Evolutionary conservation across 495 filamentous ascomycete species (phyloP), one percentile per base, ranked within the genome.

Genomic region (Penicillium paradoxum): DNA sequence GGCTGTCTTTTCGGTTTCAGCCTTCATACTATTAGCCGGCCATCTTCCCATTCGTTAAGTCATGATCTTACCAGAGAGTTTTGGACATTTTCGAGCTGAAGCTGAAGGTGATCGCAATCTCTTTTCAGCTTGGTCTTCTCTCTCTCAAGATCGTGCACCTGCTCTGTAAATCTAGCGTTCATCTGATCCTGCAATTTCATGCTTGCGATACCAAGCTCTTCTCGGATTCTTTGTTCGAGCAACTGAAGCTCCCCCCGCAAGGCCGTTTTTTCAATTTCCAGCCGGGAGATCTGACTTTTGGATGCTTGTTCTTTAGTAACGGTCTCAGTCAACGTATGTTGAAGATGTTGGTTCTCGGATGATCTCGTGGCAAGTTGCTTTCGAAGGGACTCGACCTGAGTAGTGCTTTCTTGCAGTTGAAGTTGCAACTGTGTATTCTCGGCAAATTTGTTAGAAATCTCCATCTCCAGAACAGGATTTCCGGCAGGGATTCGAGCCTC

Each of bases 361-460:
- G 63, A 49, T 24, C 53, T 66, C 1, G 42, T 51, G 6, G 54
- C 33, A 1, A 67, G 22, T 13, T 39, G 49, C 22, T 64, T 49
- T 30, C 57, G 54, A 0, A 63, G 46, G 24, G 22, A 24, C 4
- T 55, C 56, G 10, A 64, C 9, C 11, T 63, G 56, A 13, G 25
- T 42, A 2, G 56, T 54, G 5, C 56, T 4, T 13, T 56, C 38
- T 19, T 73, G 56, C 19, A 70, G 39, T 24, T 48, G 56, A 24
- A 55, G 37, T 40, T 72, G 58, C 9, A 75, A 45, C 37, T 58
- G 46, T 2, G 61, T 25, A 21, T 66, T 67, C 41, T 71, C 63
- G 1, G 46, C 37, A 4, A 60, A 51, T 17, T 62, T 57, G 2
- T 44, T 44, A 14, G 51, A 46, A 9, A 58, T 1, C 40, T 62